These are phyloP conservation scores for Paecilomyces sp. DNA, from an alignment of 2,329 filamentous ascomycete species.

Conservation along the genomic window DNA sequence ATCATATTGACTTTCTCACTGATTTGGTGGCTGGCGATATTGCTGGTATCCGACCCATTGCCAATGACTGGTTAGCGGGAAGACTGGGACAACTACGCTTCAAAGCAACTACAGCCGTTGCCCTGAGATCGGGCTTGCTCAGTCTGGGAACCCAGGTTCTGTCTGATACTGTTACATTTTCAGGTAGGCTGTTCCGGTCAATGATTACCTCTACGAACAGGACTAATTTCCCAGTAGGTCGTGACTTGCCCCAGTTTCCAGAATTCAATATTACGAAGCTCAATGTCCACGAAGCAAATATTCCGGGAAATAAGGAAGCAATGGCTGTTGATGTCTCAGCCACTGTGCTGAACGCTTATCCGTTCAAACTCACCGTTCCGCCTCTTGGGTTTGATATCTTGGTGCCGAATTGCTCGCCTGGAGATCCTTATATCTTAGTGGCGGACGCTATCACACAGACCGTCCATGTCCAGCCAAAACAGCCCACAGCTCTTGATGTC, in stretches of 20 bases:
- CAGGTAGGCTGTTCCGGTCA: constrained; percentile 66
- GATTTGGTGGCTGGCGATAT: constrained; percentile 70
- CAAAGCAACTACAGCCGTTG: constrained; percentile 64
- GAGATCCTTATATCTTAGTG: constrained; percentile 68
- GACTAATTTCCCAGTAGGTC: constrained; percentile 23
- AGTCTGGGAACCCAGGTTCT: constrained; percentile 70
- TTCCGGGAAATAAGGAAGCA: constrained; percentile 50
- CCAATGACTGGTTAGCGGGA: constrained; percentile 82
- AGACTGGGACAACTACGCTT: constrained; percentile 64
- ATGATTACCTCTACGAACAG: constrained; percentile 7
- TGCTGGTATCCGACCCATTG: constrained; percentile 69
- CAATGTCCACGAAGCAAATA: constrained; percentile 64
- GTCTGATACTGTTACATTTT: constrained; percentile 67
- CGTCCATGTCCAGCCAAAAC: constrained; percentile 60
- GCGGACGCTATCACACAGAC: constrained; percentile 65
- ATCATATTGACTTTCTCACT: constrained; percentile 69
- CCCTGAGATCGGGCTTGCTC: constrained; percentile 71
- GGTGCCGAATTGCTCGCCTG: constrained; percentile 68
- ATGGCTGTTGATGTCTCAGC: constrained; percentile 77
- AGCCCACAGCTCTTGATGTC: constrained; percentile 61
- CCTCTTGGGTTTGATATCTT: constrained; percentile 77
- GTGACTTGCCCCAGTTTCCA: constrained; percentile 68
- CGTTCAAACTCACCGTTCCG: constrained; percentile 69
- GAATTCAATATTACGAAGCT: constrained; percentile 75
- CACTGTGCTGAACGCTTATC: constrained; percentile 66